phyloP scores from a whole-genome alignment of 2,329 filamentous ascomycete genomes.

The Ascocoryne sarcoides region DNA sequence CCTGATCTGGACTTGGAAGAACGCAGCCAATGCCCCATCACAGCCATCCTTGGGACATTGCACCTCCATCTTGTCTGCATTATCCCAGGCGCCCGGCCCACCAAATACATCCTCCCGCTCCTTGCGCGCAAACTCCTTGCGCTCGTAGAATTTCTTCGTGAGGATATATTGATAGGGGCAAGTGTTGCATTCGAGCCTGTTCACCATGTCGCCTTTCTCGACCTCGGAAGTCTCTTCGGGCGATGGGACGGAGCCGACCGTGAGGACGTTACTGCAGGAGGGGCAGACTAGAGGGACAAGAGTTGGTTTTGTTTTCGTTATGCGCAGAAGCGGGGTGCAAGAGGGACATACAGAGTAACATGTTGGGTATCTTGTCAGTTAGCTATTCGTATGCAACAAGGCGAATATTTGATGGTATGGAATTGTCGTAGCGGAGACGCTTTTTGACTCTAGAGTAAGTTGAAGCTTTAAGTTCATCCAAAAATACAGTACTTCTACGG shows the following conservation, averaged over 20 bases:
- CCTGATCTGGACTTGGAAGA: conserved; percentile 94
- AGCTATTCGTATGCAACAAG: too few species aligned
- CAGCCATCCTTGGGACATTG: conserved; percentile 77
- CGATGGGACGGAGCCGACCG: conserved; percentile 42
- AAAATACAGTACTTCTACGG: too few species aligned
- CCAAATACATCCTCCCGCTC: conserved; percentile 87
- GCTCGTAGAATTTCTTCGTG: conserved; percentile 68
- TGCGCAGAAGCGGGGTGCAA: not conserved
- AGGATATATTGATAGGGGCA: conserved; percentile 89
- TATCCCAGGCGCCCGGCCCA: conserved; percentile 80
- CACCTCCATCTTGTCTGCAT: conserved; percentile 74
- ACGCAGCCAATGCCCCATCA: conserved; percentile 77
- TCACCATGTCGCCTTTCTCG: conserved; percentile 30
- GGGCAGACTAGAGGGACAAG: conserved; percentile 57
- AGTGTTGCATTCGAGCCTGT: conserved; percentile 90
- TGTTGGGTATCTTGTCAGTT: too few species aligned
- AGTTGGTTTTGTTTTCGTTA: conserved; percentile 1
- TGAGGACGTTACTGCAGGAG: conserved; percentile 75
- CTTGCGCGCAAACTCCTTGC: conserved; percentile 70
- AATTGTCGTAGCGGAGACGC: too few species aligned
- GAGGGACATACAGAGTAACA: conserved; percentile 55
- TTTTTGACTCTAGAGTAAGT: too few species aligned
- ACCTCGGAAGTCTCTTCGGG: conserved; percentile 27
- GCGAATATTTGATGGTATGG: too few species aligned
- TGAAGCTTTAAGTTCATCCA: too few species aligned